A percentile compares a stretch with the other conserved stretches of the same genome.
Conservation (phyloP, 495 filamentous ascomycete genomes). For the Neurospora terricola region DNA sequence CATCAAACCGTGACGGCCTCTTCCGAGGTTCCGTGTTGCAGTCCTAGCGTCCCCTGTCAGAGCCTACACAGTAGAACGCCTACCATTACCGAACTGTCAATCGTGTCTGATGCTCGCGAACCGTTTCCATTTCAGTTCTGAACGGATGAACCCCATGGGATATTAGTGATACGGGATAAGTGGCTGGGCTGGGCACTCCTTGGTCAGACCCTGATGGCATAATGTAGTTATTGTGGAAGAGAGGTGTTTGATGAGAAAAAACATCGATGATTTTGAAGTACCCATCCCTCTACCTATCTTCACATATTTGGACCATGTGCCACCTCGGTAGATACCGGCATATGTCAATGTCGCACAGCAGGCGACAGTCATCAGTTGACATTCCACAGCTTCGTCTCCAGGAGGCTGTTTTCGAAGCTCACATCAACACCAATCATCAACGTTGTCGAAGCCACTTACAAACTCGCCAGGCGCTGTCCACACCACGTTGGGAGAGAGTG, state of each 20-base stretch:
- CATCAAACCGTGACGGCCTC: conserved; percentile 5
- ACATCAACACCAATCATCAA: background rate
- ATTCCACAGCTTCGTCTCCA: background rate
- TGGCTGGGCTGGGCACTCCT: too few species aligned
- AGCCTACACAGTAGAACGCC: background rate
- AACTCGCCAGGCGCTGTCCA: background rate
- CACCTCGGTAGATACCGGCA: background rate
- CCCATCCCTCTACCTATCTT: too few species aligned
- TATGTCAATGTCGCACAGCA: background rate
- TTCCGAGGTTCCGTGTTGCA: conserved; percentile 12
- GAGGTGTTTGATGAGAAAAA: too few species aligned
- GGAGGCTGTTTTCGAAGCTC: background rate
- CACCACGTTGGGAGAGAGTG: background rate
- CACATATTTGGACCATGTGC: background rate
- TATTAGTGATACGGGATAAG: too few species aligned
- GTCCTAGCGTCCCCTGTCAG: conserved; percentile 2
- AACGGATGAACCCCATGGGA: too few species aligned
- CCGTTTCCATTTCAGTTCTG: too few species aligned
- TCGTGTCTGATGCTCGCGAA: too few species aligned
- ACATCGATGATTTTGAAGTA: too few species aligned
- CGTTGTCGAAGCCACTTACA: background rate
- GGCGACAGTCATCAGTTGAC: background rate
- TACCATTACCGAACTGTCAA: too few species aligned
- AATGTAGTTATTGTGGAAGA: too few species aligned
- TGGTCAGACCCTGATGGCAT: too few species aligned